A percentile compares a stretch with the other conserved stretches of the same genome.
Conservation (phyloP, 75 land plant genomes). For the Larix kaempferi region DNA sequence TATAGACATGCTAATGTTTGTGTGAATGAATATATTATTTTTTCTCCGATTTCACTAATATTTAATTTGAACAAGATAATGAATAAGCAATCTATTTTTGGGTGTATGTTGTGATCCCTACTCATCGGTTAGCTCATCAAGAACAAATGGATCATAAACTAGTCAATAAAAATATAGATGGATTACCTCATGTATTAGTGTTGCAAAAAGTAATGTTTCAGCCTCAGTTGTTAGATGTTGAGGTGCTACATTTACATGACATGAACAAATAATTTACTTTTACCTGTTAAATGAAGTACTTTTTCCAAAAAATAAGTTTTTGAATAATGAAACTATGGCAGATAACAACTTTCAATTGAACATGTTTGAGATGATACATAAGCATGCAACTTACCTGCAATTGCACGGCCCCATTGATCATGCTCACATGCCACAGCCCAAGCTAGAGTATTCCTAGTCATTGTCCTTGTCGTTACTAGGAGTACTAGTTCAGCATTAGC, state of each 20-base stretch:
- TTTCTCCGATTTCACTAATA: too few relatives aligned
- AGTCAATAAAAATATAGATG: neutral
- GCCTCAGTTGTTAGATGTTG: conserved; percentile 97
- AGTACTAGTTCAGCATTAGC: conserved; percentile 92
- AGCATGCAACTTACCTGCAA: conserved; percentile 64
- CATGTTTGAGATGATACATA: neutral
- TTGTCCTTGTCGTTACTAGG: conserved; percentile 93
- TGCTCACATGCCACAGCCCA: conserved; percentile 99
- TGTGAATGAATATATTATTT: too few relatives aligned
- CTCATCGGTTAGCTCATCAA: too few relatives aligned
- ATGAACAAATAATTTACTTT: conserved; percentile 23
- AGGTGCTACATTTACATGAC: conserved; percentile 99
- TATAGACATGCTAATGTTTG: too few relatives aligned
- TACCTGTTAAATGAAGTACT: neutral
- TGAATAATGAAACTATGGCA: too few relatives aligned
- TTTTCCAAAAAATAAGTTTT: neutral
- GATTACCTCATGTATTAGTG: conserved; percentile 88
- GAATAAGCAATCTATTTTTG: too few relatives aligned
- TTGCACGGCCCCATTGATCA: conserved; percentile 99
- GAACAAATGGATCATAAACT: too few relatives aligned
- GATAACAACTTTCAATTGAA: too few relatives aligned
- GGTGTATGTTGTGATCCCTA: too few relatives aligned
- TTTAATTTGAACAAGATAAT: too few relatives aligned
- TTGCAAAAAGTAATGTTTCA: conserved; percentile 89
- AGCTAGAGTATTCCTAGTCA: conserved; percentile 97